Conservation (phyloP, 1,284 basidiomycete genomes). For the Ustilago trichophora region DNA sequence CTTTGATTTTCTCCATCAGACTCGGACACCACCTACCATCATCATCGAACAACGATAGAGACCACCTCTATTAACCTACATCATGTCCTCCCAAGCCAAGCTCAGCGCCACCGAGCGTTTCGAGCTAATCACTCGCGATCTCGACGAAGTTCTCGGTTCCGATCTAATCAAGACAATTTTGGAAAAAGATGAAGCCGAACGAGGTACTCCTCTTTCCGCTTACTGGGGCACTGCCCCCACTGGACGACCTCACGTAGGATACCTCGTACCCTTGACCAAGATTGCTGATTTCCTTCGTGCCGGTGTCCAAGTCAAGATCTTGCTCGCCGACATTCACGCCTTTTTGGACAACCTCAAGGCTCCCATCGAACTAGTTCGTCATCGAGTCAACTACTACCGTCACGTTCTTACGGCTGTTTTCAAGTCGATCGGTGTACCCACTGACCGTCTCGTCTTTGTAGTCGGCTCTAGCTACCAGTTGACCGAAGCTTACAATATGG, state of each 20-base stretch:
- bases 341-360: slow-evolving; percentile 99
- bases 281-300: slow-evolving; percentile 95
- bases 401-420: slow-evolving; percentile 84
- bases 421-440: slow-evolving; percentile 87
- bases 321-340: slow-evolving; percentile 93
- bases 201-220: slow-evolving; percentile 31
- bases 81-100: slow-evolving; percentile 34
- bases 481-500: slow-evolving; percentile 88
- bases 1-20: no score
- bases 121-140: slow-evolving; percentile 83
- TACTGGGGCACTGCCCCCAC: slow-evolving; percentile 87
- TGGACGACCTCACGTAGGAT: slow-evolving; percentile 91
- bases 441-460: slow-evolving; percentile 76
- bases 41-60: not conserved
- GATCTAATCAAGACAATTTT: slow-evolving; percentile 85
- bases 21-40: not conserved
- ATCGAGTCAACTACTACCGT: slow-evolving; percentile 91
- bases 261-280: slow-evolving; percentile 94
- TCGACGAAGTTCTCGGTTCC: slow-evolving; percentile 88
- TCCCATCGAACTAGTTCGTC: slow-evolving; percentile 87
- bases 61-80: no score
- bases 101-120: slow-evolving; percentile 74
- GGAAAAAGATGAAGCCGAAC: slow-evolving; percentile 70
- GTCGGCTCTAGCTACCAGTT: slow-evolving; percentile 93
- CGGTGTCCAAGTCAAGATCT: slow-evolving; percentile 88